phyloP scores from a whole-genome alignment of 768 basidiomycete genomes.

The Pleurotus pulmonarius region DNA sequence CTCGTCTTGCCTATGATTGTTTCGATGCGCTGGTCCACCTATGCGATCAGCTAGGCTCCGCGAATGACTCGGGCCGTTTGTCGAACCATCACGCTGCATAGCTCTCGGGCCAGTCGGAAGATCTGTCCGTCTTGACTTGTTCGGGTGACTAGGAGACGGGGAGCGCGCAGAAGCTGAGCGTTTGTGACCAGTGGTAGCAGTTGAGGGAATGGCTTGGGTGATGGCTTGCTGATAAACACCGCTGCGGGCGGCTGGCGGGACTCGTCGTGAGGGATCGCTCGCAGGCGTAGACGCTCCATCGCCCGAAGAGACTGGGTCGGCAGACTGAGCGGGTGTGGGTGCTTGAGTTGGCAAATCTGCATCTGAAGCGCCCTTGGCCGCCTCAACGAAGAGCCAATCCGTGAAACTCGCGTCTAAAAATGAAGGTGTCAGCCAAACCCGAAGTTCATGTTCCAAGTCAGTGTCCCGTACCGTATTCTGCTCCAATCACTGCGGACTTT shows the following conservation, averaged over 20 bases:
- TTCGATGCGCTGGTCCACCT: constrained; percentile 45
- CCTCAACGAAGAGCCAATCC: constrained; percentile 83
- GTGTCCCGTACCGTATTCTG: constrained; percentile 59
- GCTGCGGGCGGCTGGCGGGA: constrained; percentile 45
- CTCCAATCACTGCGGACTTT: constrained; percentile 58
- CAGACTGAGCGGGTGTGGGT: constrained; percentile 27
- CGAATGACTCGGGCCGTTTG: constrained; percentile 23
- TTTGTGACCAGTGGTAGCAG: constrained; percentile 53
- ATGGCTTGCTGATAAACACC: constrained; percentile 73
- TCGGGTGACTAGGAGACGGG: constrained; percentile 60
- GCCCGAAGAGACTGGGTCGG: constrained; percentile 17
- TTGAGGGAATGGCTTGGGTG: constrained; percentile 55
- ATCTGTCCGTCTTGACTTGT: constrained; percentile 71
- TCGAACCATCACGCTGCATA: constrained; percentile 52
- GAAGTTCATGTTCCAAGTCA: too few species aligned
- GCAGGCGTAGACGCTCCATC: constrained; percentile 24
- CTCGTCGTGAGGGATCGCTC: constrained; percentile 39
- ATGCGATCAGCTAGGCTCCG: constrained; percentile 81
- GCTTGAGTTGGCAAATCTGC: constrained; percentile 37
- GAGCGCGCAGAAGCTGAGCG: constrained; percentile 64
- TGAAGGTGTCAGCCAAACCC: constrained; percentile 5
- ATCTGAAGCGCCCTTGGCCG: constrained; percentile 63
- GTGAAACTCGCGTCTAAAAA: constrained; percentile 74
- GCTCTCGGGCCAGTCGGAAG: constrained; percentile 84
- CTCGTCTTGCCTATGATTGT: constrained; percentile 50